Conservation (phyloP, 164 flowering plant species). For the Vitis amurensis region DNA sequence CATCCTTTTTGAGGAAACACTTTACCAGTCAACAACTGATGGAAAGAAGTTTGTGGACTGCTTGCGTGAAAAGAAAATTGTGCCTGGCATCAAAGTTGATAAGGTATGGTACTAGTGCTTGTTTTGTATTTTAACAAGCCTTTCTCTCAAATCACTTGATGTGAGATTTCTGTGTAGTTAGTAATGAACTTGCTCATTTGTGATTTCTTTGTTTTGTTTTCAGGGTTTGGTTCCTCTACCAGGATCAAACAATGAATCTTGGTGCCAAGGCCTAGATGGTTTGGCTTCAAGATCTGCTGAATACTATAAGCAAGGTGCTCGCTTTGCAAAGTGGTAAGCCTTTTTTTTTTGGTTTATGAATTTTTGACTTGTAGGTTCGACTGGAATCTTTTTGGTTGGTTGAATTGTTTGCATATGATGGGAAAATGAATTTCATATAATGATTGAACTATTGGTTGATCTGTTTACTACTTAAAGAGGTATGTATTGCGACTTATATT, state of each 20-base stretch:
- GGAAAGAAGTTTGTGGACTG: conserved; percentile 84
- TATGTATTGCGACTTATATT: not conserved
- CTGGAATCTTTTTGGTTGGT: too few relatives aligned
- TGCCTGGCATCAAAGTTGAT: conserved; percentile 93
- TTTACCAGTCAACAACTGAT: conserved; percentile 82
- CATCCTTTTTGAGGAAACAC: conserved; percentile 88
- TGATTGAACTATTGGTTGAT: not conserved
- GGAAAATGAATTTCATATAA: too few relatives aligned
- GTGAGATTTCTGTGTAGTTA: not conserved
- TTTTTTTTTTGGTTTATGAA: too few relatives aligned
- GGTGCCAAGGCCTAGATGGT: conserved; percentile 96
- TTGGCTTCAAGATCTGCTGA: conserved; percentile 87
- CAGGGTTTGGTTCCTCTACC: conserved; percentile 90
- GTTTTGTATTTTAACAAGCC: not conserved
- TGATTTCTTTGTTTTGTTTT: not conserved
- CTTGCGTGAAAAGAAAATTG: conserved; percentile 61
- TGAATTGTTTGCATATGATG: too few relatives aligned
- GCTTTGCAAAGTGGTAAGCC: conserved; percentile 85
- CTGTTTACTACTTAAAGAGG: not conserved
- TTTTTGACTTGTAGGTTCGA: not conserved
- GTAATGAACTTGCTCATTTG: not conserved
- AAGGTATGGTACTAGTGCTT: conserved; percentile 44
- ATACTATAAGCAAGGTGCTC: conserved; percentile 92
- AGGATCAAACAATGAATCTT: conserved; percentile 86
- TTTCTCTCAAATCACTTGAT: not conserved